Evolutionary conservation across 805 yeast species (phyloP).

Genomic region (Kuraishia molischiana): DNA sequence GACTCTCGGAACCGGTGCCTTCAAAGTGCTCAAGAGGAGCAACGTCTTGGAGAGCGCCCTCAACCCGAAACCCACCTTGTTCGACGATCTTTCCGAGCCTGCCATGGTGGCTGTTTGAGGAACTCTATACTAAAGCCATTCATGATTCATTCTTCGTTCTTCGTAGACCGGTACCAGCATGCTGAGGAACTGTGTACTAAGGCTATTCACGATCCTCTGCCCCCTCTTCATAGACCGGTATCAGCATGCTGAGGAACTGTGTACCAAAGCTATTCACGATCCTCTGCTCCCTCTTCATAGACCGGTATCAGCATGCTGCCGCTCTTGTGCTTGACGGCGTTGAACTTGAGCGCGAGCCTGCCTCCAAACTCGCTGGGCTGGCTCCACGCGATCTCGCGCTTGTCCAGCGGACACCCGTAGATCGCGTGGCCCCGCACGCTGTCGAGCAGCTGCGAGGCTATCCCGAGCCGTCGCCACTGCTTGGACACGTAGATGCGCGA

Average conservation of each 20-base stretch:
- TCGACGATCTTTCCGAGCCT: slow-evolving; percentile 29
- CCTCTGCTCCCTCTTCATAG: slow-evolving; percentile 18
- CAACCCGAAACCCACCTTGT: slow-evolving; percentile 31
- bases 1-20: slow-evolving; percentile 96
- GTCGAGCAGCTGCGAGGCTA: slow-evolving; percentile 36
- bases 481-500: slow-evolving; percentile 38
- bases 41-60: slow-evolving; percentile 31
- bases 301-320: slow-evolving; percentile 43
- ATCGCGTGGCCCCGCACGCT: slow-evolving; percentile 32
- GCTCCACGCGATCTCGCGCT: slow-evolving; percentile 50
- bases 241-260: too few species aligned
- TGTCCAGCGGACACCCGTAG: slow-evolving; percentile 36
- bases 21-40: slow-evolving; percentile 66
- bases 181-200: too few species aligned
- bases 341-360: slow-evolving; percentile 43
- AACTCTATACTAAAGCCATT: too few species aligned
- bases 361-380: slow-evolving; percentile 66
- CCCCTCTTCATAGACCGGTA: slow-evolving; percentile 35
- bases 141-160: too few species aligned
- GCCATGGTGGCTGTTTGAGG: background rate
- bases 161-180: slow-evolving; percentile 42
- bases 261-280: too few species aligned
- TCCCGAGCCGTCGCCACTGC: slow-evolving; percentile 36
- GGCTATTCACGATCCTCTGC: too few species aligned
- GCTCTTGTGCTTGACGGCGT: slow-evolving; percentile 43